Conservation (phyloP, 208 protist species). For the Phytomonas francai region DNA sequence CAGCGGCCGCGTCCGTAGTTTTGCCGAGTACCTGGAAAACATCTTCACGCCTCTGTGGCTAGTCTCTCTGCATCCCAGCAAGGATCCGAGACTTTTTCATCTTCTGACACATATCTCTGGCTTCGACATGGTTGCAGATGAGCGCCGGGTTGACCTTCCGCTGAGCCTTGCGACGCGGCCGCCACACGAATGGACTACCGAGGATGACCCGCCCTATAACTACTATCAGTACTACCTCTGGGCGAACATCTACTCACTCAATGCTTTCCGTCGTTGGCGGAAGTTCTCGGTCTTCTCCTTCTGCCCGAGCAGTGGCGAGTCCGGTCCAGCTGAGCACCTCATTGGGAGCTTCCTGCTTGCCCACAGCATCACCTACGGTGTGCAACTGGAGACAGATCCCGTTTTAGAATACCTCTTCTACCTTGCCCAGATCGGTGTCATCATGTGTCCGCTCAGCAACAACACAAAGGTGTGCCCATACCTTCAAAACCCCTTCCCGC, state of each 20-base stretch:
- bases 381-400: constrained; percentile 87
- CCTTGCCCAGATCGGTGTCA: constrained; percentile 96
- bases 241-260: constrained; percentile 97
- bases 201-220: constrained; percentile 97
- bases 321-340: constrained; percentile 88
- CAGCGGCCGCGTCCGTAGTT: constrained; percentile 76
- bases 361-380: constrained; percentile 96
- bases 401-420: constrained; percentile 98
- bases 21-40: constrained; percentile 95
- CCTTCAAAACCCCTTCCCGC: constrained; percentile 93
- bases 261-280: constrained; percentile 81
- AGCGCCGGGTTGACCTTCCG: constrained; percentile 72
- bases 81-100: constrained; percentile 93
- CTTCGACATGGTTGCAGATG: constrained; percentile 98
- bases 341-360: constrained; percentile 92
- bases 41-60: constrained; percentile 98
- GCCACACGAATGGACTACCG: constrained; percentile 90
- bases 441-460: constrained; percentile 97
- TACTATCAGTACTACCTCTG: constrained; percentile 99
- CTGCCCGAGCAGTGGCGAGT: constrained; percentile 96
- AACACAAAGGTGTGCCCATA: constrained; percentile 98
- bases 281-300: constrained; percentile 93
- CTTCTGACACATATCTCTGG: constrained; percentile 96
- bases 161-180: constrained; percentile 33
- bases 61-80: constrained; percentile 92